Conservation (phyloP, 345 rosid genomes). For the Odontarrhena argentea region DNA sequence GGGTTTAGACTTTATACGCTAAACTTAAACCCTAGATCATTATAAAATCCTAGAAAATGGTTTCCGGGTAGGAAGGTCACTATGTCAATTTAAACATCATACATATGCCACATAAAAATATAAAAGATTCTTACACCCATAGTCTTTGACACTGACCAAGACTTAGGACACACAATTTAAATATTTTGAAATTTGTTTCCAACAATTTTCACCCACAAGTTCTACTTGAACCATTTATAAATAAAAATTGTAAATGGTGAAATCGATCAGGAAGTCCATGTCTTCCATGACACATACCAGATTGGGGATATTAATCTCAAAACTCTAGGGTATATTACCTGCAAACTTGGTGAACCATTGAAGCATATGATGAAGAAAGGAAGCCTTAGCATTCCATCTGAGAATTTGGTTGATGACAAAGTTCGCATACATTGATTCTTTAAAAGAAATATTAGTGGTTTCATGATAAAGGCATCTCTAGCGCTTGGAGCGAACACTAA, state of each 20-base stretch:
- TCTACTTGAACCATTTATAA: no score
- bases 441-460: slow-evolving; percentile 37
- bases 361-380: slow-evolving; percentile 31
- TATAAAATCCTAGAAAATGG: no score
- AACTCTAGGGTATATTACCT: not conserved
- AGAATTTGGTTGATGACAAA: slow-evolving; percentile 17
- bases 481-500: slow-evolving; percentile 35
- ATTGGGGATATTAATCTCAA: slow-evolving; percentile 30
- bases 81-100: no score
- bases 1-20: no score
- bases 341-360: slow-evolving; percentile 30
- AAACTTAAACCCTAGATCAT: no score
- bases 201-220: no score
- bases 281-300: slow-evolving; percentile 25
- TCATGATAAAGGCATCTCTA: slow-evolving; percentile 42
- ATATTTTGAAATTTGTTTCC: no score
- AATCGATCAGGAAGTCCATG: slow-evolving; percentile 28
- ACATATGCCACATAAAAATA: no score
- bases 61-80: no score
- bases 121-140: no score
- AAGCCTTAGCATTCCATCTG: not conserved
- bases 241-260: slow-evolving; percentile 13
- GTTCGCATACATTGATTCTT: slow-evolving; percentile 33
- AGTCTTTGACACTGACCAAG: no score
- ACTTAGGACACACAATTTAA: no score